phyloP scores from a whole-genome alignment of 2,329 filamentous ascomycete genomes.

The Lasiodiplodia hormozganensis region DNA sequence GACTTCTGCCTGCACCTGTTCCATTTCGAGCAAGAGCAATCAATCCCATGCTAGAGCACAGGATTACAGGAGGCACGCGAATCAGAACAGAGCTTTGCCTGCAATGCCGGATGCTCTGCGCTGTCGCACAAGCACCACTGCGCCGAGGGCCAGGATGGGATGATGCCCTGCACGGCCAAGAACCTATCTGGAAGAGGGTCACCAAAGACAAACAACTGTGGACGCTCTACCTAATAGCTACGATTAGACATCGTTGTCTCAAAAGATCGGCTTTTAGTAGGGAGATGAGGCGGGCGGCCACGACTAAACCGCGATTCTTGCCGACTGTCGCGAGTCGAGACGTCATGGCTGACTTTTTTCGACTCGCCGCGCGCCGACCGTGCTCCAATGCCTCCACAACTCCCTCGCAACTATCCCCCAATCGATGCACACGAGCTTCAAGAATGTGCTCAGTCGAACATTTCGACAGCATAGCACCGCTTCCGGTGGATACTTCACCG shows the following conservation, averaged over 20 bases:
- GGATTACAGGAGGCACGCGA: background rate
- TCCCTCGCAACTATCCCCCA: constrained; percentile 19
- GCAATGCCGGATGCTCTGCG: background rate
- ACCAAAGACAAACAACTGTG: background rate
- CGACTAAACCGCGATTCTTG: background rate
- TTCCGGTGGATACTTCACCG: constrained; percentile 35
- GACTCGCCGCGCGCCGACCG: background rate
- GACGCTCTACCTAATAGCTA: background rate
- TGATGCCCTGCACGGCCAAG: background rate
- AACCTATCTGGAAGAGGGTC: background rate
- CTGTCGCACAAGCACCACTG: background rate
- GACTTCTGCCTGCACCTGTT: background rate
- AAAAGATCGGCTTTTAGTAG: background rate
- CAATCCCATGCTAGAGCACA: background rate
- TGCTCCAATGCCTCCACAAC: constrained; percentile 19
- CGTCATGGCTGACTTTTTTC: constrained; percentile 24
- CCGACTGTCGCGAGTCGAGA: constrained; percentile 9
- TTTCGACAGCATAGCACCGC: constrained; percentile 40
- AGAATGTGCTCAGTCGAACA: constrained; percentile 45
- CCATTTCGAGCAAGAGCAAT: background rate
- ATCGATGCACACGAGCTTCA: constrained; percentile 48
- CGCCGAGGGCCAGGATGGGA: background rate
- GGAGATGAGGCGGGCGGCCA: background rate
- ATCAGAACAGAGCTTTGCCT: background rate
- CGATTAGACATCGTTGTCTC: background rate